Conservation (phyloP, 2,329 filamentous ascomycete species). For the Epichloe coenophiala region DNA sequence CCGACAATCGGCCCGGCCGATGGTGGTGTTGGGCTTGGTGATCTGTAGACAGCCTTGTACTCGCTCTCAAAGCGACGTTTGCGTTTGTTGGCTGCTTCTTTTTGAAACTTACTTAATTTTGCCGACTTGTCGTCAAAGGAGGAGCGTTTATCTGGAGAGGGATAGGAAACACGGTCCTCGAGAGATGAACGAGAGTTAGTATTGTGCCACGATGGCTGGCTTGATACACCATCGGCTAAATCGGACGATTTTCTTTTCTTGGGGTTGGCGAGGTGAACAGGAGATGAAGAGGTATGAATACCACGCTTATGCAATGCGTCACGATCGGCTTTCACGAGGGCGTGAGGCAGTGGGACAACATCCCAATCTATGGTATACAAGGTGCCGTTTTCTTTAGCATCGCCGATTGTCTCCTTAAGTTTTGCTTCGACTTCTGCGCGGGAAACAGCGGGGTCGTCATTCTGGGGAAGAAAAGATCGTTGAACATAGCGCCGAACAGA, state of each 20-base stretch:
- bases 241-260: conserved; percentile 79
- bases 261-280: conserved; percentile 24
- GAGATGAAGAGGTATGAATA: conserved; percentile 10
- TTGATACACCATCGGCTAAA: conserved; percentile 37
- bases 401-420: conserved; percentile 73
- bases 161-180: conserved; percentile 63
- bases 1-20: conserved; percentile 66
- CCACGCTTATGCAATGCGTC: conserved; percentile 31
- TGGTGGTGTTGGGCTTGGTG: conserved; percentile 43
- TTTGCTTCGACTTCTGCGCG: conserved; percentile 67
- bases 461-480: conserved; percentile 68
- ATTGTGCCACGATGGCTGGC: conserved; percentile 60
- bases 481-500: conserved; percentile 83
- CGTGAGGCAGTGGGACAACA: conserved; percentile 68
- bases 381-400: conserved; percentile 59
- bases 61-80: conserved; percentile 71
- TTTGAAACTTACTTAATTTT: conserved; percentile 75
- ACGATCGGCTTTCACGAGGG: conserved; percentile 63
- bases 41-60: conserved; percentile 42
- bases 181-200: conserved; percentile 46
- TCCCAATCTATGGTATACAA: conserved; percentile 74
- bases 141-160: conserved; percentile 28
- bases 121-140: conserved; percentile 30
- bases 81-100: conserved; percentile 72
- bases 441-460: conserved; percentile 48